Evolutionary conservation across 768 basidiomycete species (phyloP), one percentile per base, ranked within the genome.

Genomic region (Tricholoma sp.): DNA sequence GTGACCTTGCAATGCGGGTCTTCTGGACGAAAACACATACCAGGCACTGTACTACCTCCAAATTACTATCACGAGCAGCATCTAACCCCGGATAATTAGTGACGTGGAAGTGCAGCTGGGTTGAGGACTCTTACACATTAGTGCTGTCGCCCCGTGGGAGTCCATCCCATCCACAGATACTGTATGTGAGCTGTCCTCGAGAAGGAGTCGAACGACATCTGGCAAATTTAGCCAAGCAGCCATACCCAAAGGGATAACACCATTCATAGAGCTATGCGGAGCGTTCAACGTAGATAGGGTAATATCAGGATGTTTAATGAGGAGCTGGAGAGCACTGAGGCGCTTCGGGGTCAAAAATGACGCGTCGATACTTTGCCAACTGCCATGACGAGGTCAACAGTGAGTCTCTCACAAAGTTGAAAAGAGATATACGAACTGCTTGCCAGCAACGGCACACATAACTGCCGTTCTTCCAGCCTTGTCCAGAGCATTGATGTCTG

Each of bases 131-230:
- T 73, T 76, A 92, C 89, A 92, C 89, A 92, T 92, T 57, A 92
- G 75, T 6, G 89, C 83, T 28, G 89, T 92, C 20, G 86, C 89
- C 6, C 88, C 87, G 63, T 86, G 82, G 20, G 80, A 72, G 64
- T 92, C 89, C 74, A 83, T 80, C 32, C 84, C 87, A 60, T 91
- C 85, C 3, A 90, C 88, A 6, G 84, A 79, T 20, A 91, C 81
- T 20, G 80, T 66, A 42, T 83, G 84, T 2, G 74, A 69, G 61
- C 85, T 85, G 29, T 74, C 78, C 47, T 88, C 82, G 24, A 91
- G 77, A n/a, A 91, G 72, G 41, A 83, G 62, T 54, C 74, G 74
- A n/a, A 91, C 86, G 24, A 74, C 77, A 13, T 79, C 70, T 10
- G 80, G 79, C 68, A 80, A 72, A 62, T 89, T 84, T 17, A 91